Evolutionary conservation across 1,139 yeast genomes (phyloP), one percentile per base, ranked within the genome.

Genomic region (Saccharomyces hybrid): DNA sequence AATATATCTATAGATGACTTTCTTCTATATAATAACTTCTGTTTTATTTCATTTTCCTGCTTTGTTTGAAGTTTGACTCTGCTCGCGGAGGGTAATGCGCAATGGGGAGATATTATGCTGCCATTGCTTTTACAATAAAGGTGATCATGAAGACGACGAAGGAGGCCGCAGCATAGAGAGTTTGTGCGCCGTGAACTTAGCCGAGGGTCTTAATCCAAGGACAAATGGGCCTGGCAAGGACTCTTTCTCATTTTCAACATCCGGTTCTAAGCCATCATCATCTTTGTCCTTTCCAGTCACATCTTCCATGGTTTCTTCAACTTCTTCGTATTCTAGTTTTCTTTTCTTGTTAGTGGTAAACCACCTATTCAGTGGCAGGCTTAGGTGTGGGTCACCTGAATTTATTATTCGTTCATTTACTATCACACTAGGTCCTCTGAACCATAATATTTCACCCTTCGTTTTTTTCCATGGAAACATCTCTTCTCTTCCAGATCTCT

Each of bases 351-450:
- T 48, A 53, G 55, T 51, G 25, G 56, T 51, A 53, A 59, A 59
- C 61, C 66, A 59, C 46, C 61, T 55, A 48, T 65, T 65, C 46
- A 62, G 52, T 8, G 65, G 61, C 3, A 56, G 51, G 38, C 63
- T 57, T 13, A 60, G 44, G 25, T 55, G 53, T 46, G 56, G 55
- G 48, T 57, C 60, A 13, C 67, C 66, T 8, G 63, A 56, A 53
- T 66, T 65, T 11, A 66, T 52, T 31, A 83, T 71, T 57, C 86
- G 74, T 62, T 78, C 81, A 1, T 79, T 71, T 16, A 84, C 71
- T 52, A 77, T 73, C 8, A 85, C 73, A 11, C 96, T 95, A 6
- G 96, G 90, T 2, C 93, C 82, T 58, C 88, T 78, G 70, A 84
- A 88, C 91, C 96, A 90, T 23, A 88, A 71, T 46, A 85, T 73